phyloP scores from a whole-genome alignment of 192 early-diverging fungal species.

The Backusella parvicylindrica region DNA sequence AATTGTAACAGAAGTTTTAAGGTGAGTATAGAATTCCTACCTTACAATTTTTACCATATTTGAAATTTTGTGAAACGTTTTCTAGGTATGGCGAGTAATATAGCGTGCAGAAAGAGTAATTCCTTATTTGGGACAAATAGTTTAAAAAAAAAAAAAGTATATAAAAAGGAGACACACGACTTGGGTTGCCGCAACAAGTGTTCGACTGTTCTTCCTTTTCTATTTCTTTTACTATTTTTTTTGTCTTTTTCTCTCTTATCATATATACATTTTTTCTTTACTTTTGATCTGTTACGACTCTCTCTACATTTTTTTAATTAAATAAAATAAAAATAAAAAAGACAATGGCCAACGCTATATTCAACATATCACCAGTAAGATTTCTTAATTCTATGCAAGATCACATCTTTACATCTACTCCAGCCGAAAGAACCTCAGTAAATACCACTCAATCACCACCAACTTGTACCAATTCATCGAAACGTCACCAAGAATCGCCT shows the following conservation, averaged over 20 bases:
- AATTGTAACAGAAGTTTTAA: not conserved
- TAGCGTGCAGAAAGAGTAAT: constrained; percentile 1
- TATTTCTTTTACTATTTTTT: not conserved
- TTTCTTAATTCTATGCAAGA: constrained; percentile 9
- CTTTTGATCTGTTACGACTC: not conserved
- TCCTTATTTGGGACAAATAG: not conserved
- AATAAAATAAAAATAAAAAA: not conserved
- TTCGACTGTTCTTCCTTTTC: not conserved
- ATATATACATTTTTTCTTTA: not conserved
- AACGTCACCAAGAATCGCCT: not conserved
- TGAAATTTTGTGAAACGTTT: not conserved
- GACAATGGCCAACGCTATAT: constrained; percentile 7
- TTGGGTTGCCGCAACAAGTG: not conserved
- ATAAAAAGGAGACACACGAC: not conserved
- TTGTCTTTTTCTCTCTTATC: not conserved
- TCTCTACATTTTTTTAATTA: not conserved
- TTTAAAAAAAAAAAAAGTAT: not conserved
- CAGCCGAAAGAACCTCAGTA: not conserved
- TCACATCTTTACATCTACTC: constrained; percentile 5
- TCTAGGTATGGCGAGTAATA: not conserved
- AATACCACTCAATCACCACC: not conserved
- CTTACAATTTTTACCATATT: not conserved
- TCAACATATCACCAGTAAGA: not conserved
- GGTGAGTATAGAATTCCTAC: constrained; percentile 5
- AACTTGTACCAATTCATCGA: not conserved